Base-by-base conservation (phyloP, 495 filamentous ascomycete genomes). In the Penicillium manginii region DNA sequence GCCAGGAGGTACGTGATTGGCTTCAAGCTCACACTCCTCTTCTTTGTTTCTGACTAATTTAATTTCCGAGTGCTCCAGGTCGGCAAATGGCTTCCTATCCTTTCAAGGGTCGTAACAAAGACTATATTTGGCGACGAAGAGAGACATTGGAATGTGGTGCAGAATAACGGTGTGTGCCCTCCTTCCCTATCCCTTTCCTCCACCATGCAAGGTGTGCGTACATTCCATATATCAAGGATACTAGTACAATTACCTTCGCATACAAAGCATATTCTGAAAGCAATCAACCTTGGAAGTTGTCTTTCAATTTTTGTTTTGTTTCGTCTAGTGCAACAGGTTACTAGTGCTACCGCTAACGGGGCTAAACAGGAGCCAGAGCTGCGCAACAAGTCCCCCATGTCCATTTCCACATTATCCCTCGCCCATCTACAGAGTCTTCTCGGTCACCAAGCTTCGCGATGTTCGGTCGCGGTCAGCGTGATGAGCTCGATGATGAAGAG, bases 311-410 rank as follows among this genome's bases (percentile, higher is more conserved):
- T 29, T 26, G 4, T 26, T 26, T 26, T 29, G 1, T 29, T 8
- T 29, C 9, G 26, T 29, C 26, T 29, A 29, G 26, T 29, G 9
- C 26, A 37, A 37, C 2, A n/a, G 4, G 2, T 37, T 37, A 14
- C 35, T 43, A 17, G 17, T 6, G 14, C n/a, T 43, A 17, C 40
- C 40, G 64, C 51, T 56, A 21, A 50, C 40, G 14, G 23, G 18
- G 39, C 23, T 40, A 37, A 6, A 43, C 55, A 88, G 86, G 93
- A 2, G 84, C 83, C 0, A 79, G 89, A 22, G 93, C 93, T 11
- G 92, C 92, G 7, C 93, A 98, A 74, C 90, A 93, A 21, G 91
- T 98, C 2, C 86, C 87, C 19, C 93, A 97, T 73, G 87, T 93
- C 6, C 93, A 97, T 71, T 97, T 92, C 73, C 93, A 98, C 62